Evolutionary conservation across 495 filamentous ascomycete species (phyloP).

Genomic region (Aspergillus haitiensis): DNA sequence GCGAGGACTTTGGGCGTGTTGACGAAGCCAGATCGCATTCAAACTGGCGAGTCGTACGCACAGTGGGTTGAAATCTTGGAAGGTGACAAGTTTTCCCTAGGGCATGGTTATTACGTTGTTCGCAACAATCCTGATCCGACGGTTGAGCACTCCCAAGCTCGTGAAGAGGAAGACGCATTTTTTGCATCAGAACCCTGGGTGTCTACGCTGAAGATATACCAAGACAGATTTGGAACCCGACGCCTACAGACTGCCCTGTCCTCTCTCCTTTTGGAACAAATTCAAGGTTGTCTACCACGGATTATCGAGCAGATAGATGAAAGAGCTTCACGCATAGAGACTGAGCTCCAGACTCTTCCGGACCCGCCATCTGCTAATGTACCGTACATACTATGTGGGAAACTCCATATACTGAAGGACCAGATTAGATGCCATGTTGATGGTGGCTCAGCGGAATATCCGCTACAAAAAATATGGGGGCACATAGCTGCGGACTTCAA

Average conservation of each 20-base stretch:
- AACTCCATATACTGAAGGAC: slow-evolving; percentile 34
- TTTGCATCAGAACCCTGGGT: slow-evolving; percentile 56
- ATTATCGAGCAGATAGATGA: slow-evolving; percentile 58
- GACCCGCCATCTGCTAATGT: slow-evolving; percentile 52
- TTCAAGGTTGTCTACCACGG: slow-evolving; percentile 58
- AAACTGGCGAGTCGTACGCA: slow-evolving; percentile 41
- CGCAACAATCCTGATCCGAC: slow-evolving; percentile 55
- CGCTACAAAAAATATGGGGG: slow-evolving; percentile 41
- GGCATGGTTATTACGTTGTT: slow-evolving; percentile 66
- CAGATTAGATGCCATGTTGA: slow-evolving; percentile 37
- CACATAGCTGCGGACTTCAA: slow-evolving; percentile 39
- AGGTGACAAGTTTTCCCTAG: slow-evolving; percentile 54
- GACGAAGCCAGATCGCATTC: slow-evolving; percentile 75
- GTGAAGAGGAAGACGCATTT: slow-evolving; percentile 58
- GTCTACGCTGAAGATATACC: slow-evolving; percentile 42
- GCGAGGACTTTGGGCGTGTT: slow-evolving; percentile 70
- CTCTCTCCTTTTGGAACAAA: slow-evolving; percentile 52
- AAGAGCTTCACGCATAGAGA: slow-evolving; percentile 47
- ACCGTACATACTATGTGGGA: slow-evolving; percentile 36
- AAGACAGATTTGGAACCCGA: slow-evolving; percentile 57
- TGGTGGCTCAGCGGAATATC: slow-evolving; percentile 32
- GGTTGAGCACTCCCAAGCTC: slow-evolving; percentile 53
- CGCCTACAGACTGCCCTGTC: slow-evolving; percentile 57
- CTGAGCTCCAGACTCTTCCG: slow-evolving; percentile 51
- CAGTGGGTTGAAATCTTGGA: slow-evolving; percentile 62